Evolutionary conservation across 2,329 filamentous ascomycete genomes (phyloP).

Genomic region (Curvularia hawaiiensis): DNA sequence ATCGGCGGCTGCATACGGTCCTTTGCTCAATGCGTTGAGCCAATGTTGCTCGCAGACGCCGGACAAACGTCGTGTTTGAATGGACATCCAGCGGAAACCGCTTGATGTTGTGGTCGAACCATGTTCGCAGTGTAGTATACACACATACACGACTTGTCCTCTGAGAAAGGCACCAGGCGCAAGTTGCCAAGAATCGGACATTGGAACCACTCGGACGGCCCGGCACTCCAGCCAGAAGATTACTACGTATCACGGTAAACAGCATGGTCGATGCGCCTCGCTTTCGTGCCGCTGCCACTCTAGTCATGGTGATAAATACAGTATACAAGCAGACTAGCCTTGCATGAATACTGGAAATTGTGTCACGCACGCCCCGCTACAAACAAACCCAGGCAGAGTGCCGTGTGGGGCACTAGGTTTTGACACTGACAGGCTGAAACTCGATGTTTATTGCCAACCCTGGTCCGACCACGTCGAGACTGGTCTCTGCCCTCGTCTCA

Average conservation of each 20-base stretch:
- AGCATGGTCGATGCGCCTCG: neutral
- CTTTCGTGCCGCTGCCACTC: neutral
- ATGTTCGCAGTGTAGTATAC: neutral
- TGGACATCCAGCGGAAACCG: neutral
- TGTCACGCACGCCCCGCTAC: neutral
- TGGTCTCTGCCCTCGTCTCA: neutral
- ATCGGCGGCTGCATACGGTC: neutral
- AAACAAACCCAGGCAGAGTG: neutral
- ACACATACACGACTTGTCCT: neutral
- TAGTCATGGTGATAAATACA: neutral
- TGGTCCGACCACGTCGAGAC: neutral
- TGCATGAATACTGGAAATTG: slow-evolving; percentile 2
- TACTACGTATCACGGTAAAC: neutral
- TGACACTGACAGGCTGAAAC: slow-evolving; percentile 2
- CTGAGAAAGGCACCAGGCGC: neutral
- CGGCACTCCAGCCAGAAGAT: neutral
- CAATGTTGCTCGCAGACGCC: neutral
- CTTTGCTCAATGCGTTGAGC: neutral
- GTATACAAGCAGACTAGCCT: neutral
- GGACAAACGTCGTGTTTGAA: neutral
- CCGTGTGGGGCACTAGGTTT: neutral
- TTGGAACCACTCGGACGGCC: neutral
- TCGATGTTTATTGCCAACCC: slow-evolving; percentile 3
- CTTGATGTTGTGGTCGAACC: neutral
- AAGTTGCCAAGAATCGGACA: neutral